Conservation (phyloP, 345 rosid species). For the Brassica incana region DNA sequence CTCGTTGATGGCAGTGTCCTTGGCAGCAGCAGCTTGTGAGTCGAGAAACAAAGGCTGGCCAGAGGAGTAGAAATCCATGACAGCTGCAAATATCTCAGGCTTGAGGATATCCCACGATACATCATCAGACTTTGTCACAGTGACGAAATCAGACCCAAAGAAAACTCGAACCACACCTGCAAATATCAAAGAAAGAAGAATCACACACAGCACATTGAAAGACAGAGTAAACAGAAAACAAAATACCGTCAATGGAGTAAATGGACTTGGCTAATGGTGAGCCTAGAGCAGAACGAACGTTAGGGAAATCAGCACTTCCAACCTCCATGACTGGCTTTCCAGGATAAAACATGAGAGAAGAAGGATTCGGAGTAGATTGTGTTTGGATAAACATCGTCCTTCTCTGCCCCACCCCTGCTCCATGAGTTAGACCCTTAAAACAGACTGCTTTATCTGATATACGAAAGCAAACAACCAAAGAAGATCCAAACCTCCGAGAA, state of each 20-base stretch:
- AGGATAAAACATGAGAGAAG: slow-evolving; percentile 90
- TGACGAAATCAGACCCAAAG: slow-evolving; percentile 86
- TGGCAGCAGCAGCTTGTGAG: slow-evolving; percentile 64
- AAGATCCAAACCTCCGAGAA: slow-evolving; percentile 46
- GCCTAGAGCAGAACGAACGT: slow-evolving; percentile 67
- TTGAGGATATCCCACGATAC: slow-evolving; percentile 82
- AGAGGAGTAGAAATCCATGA: slow-evolving; percentile 95
- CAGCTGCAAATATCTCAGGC: slow-evolving; percentile 89
- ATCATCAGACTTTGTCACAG: slow-evolving; percentile 89
- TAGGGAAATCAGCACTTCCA: slow-evolving; percentile 90
- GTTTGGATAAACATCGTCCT: slow-evolving; percentile 93
- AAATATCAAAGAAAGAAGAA: slow-evolving; percentile 8
- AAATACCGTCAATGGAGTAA: slow-evolving; percentile 71
- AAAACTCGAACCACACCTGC: slow-evolving; percentile 80
- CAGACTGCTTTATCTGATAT: neutral
- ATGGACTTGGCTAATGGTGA: slow-evolving; percentile 77
- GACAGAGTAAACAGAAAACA: neutral
- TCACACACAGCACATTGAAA: neutral
- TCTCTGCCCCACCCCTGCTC: slow-evolving; percentile 61
- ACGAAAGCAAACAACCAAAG: neutral
- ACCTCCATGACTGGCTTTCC: slow-evolving; percentile 88
- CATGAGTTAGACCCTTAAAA: neutral
- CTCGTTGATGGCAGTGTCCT: slow-evolving; percentile 86
- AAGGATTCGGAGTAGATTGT: slow-evolving; percentile 87
- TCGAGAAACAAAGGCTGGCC: slow-evolving; percentile 86